Evolutionary conservation across 2,329 filamentous ascomycete genomes (phyloP).

Genomic region (Botrytis fabae): DNA sequence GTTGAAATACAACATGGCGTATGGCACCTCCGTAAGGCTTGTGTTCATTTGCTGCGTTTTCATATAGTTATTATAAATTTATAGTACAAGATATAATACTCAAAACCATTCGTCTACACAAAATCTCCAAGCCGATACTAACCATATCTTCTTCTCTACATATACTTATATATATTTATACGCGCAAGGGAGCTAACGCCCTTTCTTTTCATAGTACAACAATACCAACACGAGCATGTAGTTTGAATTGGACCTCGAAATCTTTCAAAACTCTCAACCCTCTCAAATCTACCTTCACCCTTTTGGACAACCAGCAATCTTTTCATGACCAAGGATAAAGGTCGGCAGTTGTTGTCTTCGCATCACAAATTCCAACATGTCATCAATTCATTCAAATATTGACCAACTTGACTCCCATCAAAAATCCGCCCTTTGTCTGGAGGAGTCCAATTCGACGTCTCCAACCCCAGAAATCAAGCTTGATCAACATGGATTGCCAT

Average conservation of each 20-base stretch:
- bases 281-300: background rate
- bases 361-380: slow-evolving; percentile 2
- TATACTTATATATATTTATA: background rate
- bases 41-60: background rate
- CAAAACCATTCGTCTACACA: background rate
- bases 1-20: background rate
- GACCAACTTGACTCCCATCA: slow-evolving; percentile 14
- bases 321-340: background rate
- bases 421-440: slow-evolving; percentile 19
- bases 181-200: background rate
- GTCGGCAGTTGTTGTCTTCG: background rate
- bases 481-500: slow-evolving; percentile 35
- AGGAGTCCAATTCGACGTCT: slow-evolving; percentile 18
- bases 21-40: background rate
- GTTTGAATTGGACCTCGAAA: background rate
- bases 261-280: background rate
- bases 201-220: background rate
- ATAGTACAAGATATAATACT: slow-evolving; percentile 1
- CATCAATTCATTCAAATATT: slow-evolving; percentile 4
- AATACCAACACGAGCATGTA: slow-evolving; percentile 3
- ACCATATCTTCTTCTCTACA: background rate
- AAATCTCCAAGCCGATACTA: background rate
- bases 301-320: background rate
- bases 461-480: slow-evolving; percentile 26
- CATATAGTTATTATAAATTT: background rate